Evolutionary conservation across 1,139 yeast genomes (phyloP), one percentile per base, ranked within the genome.

Genomic region (Taphrina deformans): DNA sequence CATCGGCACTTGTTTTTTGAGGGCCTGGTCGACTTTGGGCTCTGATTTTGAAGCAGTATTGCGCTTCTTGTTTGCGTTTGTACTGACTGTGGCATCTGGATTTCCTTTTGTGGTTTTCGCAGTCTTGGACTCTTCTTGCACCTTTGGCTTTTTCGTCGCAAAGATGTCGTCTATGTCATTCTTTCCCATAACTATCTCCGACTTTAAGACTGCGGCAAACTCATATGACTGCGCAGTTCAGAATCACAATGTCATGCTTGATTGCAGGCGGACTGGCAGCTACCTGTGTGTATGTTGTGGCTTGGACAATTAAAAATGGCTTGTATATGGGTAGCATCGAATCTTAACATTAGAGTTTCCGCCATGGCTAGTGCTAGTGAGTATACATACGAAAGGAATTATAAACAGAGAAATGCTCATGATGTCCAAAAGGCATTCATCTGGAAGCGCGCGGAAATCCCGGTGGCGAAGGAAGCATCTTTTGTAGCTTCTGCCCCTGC

Each of bases 81-180:
- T 12, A n/a, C 18, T 14, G n/a, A n/a, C n/a, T 16, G 6, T 41
- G 55, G 29, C 55, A 7, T 10, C 44, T 16, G 14, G 9, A 26
- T 44, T 55, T 9, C 24, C n/a, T 44, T 44, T 44, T 38, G 10
- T 14, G 27, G 53, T 24, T 14, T 16, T 12, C 7, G n/a, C n/a
- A 16, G 53, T 1, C 26, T 48, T 48, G 18, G 53, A 7, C 18
- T 9, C 10, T 16, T 48, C 53, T 4, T 6, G 3, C 5, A 14
- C 4, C 18, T 38, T 33, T 27, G 56, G 7, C 46, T 62, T 51
- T 23, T 64, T 59, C n/a, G 41, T 41, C 23, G 66, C 62, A 41
- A 63, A 63, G 50, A 63, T 63, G 24, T 63, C 63, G 38, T 63
- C 66, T 21, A 63, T 63, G 23, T 63, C 66, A 35, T 48, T 63